Percentiles rank a stretch among this genome's conserved stretches.
Conservation (phyloP, 116 monocot genomes). For the Dioscorea cayenensis region DNA sequence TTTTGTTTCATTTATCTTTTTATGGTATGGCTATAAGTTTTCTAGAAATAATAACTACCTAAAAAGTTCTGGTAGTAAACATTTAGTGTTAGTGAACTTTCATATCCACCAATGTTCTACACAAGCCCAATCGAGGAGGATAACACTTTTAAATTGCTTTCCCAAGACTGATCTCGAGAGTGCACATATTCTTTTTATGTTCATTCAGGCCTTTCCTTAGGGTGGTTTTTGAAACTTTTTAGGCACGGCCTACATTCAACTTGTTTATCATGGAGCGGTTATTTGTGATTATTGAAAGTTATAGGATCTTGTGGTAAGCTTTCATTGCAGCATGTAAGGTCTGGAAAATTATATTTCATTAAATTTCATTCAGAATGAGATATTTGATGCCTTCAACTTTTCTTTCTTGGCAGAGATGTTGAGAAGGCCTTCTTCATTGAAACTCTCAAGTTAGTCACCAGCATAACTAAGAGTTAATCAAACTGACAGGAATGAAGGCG, state of each 20-base stretch:
- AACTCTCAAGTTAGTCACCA: slow-evolving; percentile 20
- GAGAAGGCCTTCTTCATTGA: slow-evolving; percentile 40
- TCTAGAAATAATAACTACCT: background rate
- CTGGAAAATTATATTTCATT: background rate
- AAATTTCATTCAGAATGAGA: background rate
- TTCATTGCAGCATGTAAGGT: background rate
- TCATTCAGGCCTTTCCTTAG: no score
- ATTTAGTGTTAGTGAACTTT: no score
- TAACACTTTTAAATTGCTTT: no score
- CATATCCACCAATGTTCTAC: no score
- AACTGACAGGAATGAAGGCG: slow-evolving; percentile 45
- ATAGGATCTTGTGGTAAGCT: background rate
- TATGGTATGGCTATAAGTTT: background rate
- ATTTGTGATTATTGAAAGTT: background rate
- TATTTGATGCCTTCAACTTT: background rate
- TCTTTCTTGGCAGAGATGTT: slow-evolving; percentile 28
- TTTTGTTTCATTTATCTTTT: background rate
- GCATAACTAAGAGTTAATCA: slow-evolving; percentile 34
- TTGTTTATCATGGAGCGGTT: background rate
- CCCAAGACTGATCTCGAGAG: no score
- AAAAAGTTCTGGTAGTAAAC: background rate
- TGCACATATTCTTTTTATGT: no score
- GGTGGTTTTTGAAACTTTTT: background rate
- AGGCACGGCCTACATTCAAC: background rate
- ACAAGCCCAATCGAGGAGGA: no score